A percentile compares a stretch with the other conserved stretches of the same genome.
phyloP scores from a whole-genome alignment of 306 rosid species.

The Amphicarpaea edgeworthii region DNA sequence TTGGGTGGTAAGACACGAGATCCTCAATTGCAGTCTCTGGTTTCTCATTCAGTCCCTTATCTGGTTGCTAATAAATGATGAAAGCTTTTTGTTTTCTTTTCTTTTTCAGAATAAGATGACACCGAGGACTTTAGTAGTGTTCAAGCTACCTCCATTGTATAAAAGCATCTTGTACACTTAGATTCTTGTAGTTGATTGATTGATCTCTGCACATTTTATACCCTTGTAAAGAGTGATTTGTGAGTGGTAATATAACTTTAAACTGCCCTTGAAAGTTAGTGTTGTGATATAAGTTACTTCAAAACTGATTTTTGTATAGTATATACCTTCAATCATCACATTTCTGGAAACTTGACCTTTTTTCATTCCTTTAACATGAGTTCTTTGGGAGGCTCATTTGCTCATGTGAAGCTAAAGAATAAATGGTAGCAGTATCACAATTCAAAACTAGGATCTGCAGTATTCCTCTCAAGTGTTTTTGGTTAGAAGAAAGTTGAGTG shows the following conservation, averaged over 20 bases:
- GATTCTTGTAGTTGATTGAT: slow-evolving; percentile 43
- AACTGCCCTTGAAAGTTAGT: slow-evolving; percentile 3
- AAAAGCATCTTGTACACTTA: slow-evolving; percentile 42
- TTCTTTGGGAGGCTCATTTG: not conserved
- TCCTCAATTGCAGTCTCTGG: too few relatives aligned
- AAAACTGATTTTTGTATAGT: slow-evolving; percentile 33
- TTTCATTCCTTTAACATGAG: slow-evolving; percentile 26
- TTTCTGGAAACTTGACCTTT: slow-evolving; percentile 16
- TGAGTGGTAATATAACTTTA: slow-evolving; percentile 5
- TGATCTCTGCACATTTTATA: slow-evolving; percentile 35
- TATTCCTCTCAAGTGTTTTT: not conserved
- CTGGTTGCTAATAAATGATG: too few relatives aligned
- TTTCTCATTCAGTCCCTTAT: too few relatives aligned
- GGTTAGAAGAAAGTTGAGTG: not conserved
- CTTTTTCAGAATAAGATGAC: slow-evolving; percentile 38
- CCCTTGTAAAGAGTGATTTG: slow-evolving; percentile 43
- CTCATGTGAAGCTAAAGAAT: slow-evolving; percentile 30
- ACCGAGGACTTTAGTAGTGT: slow-evolving; percentile 38
- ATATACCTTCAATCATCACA: slow-evolving; percentile 12
- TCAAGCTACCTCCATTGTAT: slow-evolving; percentile 45
- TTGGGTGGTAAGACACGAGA: too few relatives aligned
- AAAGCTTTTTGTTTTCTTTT: not conserved
- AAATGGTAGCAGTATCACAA: not conserved
- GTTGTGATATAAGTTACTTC: slow-evolving; percentile 24
- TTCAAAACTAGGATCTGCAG: too few relatives aligned